A percentile compares a stretch with the other conserved stretches of the same genome.
phyloP scores from a whole-genome alignment of 208 protist species.

The Histomonas meleagridis region DNA sequence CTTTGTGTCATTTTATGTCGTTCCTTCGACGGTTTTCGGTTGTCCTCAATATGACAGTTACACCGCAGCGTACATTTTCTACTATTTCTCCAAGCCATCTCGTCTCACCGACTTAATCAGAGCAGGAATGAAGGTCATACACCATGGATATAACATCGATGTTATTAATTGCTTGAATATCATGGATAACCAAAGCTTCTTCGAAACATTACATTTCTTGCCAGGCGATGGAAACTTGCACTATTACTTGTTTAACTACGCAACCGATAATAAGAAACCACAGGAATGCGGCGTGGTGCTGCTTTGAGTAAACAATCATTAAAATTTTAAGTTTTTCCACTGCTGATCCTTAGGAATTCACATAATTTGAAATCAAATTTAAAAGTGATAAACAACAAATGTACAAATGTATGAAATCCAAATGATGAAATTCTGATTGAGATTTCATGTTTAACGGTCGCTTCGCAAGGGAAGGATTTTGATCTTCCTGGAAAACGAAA shows the following conservation, averaged over 20 bases:
- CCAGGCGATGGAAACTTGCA: slow-evolving; percentile 85
- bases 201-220: slow-evolving; percentile 84
- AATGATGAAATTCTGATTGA: too few species aligned
- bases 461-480: too few species aligned
- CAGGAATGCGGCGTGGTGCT: slow-evolving; percentile 46
- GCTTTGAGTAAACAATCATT: too few species aligned
- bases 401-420: too few species aligned
- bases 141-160: slow-evolving; percentile 68
- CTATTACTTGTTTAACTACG: slow-evolving; percentile 97
- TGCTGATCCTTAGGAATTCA: too few species aligned
- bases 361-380: too few species aligned
- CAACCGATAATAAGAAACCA: slow-evolving; percentile 53
- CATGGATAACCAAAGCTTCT: slow-evolving; percentile 67
- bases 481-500: too few species aligned
- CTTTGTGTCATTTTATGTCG: slow-evolving; percentile 84
- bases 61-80: slow-evolving; percentile 83
- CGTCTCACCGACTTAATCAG: slow-evolving; percentile 67
- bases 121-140: slow-evolving; percentile 44
- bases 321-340: too few species aligned
- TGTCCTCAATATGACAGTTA: slow-evolving; percentile 74
- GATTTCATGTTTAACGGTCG: too few species aligned
- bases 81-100: slow-evolving; percentile 75
- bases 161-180: slow-evolving; percentile 96
- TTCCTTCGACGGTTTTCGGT: slow-evolving; percentile 85
- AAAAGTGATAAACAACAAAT: too few species aligned